A percentile compares a stretch with the other conserved stretches of the same genome.
phyloP scores from a whole-genome alignment of 331 rosid genomes.

The Pyracantha coccinea region DNA sequence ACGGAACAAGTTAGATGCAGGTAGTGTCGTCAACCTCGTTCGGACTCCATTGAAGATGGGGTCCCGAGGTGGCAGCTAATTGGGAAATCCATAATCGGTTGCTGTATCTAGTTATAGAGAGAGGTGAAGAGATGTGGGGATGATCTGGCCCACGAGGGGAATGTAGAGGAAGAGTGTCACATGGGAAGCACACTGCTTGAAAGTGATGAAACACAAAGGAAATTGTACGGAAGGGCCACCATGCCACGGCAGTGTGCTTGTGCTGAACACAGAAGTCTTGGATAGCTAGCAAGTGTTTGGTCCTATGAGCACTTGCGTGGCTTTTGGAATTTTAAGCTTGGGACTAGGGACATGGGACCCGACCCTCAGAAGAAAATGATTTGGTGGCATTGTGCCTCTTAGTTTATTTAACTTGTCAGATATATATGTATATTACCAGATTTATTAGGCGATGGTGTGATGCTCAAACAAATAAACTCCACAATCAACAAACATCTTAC shows the following conservation, averaged over 20 bases:
- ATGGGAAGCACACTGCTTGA: constrained; percentile 4
- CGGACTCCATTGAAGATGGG: not conserved
- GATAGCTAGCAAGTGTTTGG: not conserved
- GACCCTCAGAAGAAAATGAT: not conserved
- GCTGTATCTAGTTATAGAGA: not conserved
- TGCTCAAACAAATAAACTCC: not conserved
- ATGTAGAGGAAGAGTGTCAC: not conserved
- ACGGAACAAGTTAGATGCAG: not conserved
- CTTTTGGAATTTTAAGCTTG: not conserved
- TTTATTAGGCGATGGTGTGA: not conserved
- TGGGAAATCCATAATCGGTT: not conserved
- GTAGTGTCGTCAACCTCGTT: not conserved
- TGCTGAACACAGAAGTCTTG: not conserved
- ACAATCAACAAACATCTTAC: not conserved
- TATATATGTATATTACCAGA: not conserved
- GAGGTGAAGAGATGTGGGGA: not conserved
- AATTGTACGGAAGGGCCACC: constrained; percentile 5
- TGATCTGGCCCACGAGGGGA: not conserved
- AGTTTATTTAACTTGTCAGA: not conserved
- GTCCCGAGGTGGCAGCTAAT: not conserved
- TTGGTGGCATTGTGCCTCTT: not conserved
- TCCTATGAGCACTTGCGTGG: not conserved
- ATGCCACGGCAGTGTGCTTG: not conserved
- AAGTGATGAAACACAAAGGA: not conserved
- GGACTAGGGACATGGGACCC: not conserved